Conservation (phyloP, 768 basidiomycete genomes). For the Termitomyces sp. region DNA sequence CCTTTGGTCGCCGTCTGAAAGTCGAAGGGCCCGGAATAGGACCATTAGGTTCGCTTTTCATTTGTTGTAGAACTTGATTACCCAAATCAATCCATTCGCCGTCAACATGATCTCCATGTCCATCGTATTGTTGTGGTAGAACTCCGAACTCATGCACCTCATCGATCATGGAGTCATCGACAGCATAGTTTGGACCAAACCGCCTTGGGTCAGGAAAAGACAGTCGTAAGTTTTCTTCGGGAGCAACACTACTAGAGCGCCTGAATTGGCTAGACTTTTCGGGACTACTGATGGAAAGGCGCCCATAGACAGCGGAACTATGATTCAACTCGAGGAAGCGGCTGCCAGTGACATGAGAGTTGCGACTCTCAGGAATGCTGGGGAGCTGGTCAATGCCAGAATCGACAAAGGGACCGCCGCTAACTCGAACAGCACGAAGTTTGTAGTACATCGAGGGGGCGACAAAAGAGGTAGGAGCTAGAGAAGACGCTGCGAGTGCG, state of each 20-base stretch:
- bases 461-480: conserved; percentile 71
- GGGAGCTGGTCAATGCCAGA: conserved; percentile 32
- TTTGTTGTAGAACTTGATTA: conserved; percentile 34
- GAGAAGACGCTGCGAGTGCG: conserved; percentile 62
- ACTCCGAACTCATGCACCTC: conserved; percentile 34
- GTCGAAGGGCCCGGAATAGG: conserved; percentile 30
- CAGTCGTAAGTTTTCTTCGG: conserved; percentile 27
- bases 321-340: conserved; percentile 70
- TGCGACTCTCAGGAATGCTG: conserved; percentile 53
- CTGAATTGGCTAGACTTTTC: conserved; percentile 47
- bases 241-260: conserved; percentile 22
- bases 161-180: conserved; percentile 23
- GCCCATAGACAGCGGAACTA: conserved; percentile 49
- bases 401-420: conserved; percentile 50
- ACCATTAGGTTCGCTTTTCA: conserved; percentile 32
- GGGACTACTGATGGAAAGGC: conserved; percentile 56
- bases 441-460: conserved; percentile 80
- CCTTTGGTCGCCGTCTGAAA: conserved; percentile 29
- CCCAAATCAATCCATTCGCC: conserved; percentile 61
- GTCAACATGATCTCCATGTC: conserved; percentile 19
- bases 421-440: conserved; percentile 54
- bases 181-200: conserved; percentile 50
- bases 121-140: conserved; percentile 16
- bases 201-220: conserved; percentile 47
- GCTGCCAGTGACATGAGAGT: conserved; percentile 58